phyloP scores from a whole-genome alignment of 176 grass and related monocot species.

The Carex kokanica region DNA sequence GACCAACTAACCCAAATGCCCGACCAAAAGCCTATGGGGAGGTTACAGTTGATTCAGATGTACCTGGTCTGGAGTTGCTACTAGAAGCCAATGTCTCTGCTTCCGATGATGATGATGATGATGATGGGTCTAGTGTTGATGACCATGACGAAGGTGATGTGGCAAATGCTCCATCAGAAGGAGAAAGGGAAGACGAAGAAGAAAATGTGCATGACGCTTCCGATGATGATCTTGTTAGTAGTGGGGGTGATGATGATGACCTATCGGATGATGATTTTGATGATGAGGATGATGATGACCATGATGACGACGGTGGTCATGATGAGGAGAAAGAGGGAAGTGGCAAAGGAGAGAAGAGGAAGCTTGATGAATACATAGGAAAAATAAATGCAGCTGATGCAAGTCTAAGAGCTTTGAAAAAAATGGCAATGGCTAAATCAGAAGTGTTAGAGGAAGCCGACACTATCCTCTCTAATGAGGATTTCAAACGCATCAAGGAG shows the following conservation, averaged over 20 bases:
- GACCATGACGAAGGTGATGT: conserved; percentile 30
- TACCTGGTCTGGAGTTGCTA: conserved; percentile 72
- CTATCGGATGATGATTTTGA: conserved; percentile 35
- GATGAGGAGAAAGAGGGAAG: conserved; percentile 38
- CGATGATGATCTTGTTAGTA: conserved; percentile 39
- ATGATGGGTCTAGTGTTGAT: conserved; percentile 38
- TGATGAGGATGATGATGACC: conserved; percentile 34
- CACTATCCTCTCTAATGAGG: conserved; percentile 83
- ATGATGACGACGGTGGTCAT: conserved; percentile 28
- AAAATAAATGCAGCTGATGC: conserved; percentile 64
- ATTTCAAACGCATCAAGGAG: conserved; percentile 85
- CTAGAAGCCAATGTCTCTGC: conserved; percentile 36
- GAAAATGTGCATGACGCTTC: conserved; percentile 21
- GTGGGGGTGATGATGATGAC: conserved; percentile 33
- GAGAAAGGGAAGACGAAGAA: conserved; percentile 4
- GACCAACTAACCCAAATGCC: conserved; percentile 69
- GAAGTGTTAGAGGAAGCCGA: conserved; percentile 45
- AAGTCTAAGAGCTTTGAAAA: conserved; percentile 83
- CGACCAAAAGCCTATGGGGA: conserved; percentile 92
- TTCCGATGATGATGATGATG: conserved; percentile 33
- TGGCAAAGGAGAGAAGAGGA: conserved; percentile 58
- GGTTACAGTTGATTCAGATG: conserved; percentile 51
- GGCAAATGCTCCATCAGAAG: conserved; percentile 9
- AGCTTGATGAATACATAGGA: conserved; percentile 55
- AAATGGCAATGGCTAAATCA: conserved; percentile 46